Conservation (phyloP, 148 eudicot species). For the Rhododendron molle region DNA sequence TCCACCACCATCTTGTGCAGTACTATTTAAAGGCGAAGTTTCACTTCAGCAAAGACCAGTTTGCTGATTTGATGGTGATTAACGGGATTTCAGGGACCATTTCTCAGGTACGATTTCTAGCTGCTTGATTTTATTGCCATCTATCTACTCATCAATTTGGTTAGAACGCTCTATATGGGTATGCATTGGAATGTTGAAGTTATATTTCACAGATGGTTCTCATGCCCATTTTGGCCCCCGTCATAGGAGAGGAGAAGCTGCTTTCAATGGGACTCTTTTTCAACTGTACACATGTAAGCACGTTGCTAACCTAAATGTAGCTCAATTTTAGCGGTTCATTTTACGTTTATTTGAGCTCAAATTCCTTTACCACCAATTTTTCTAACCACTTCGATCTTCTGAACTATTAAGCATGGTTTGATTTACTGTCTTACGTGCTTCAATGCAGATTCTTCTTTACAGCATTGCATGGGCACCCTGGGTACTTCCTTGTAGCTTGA, state of each 20-base stretch:
- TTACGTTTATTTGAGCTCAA: not conserved
- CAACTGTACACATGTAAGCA: conserved; percentile 49
- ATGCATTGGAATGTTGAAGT: not conserved
- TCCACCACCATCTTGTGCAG: conserved; percentile 32
- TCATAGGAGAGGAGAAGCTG: conserved; percentile 60
- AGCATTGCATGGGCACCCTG: conserved; percentile 62
- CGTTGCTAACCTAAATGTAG: not conserved
- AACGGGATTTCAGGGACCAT: conserved; percentile 53
- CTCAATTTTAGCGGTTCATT: not conserved
- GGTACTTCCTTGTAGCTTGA: conserved; percentile 29
- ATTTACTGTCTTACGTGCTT: not conserved
- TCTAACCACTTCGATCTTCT: not conserved
- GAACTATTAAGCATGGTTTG: not conserved
- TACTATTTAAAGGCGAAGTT: conserved; percentile 77
- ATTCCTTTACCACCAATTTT: not conserved
- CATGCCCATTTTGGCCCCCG: conserved; percentile 72
- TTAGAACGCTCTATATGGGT: not conserved
- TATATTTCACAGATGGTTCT: conserved; percentile 50
- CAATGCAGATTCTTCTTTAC: conserved; percentile 51
- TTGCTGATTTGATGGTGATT: conserved; percentile 75
- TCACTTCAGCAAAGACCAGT: conserved; percentile 79
- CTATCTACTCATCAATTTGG: not conserved
- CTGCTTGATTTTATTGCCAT: not conserved
- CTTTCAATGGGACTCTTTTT: conserved; percentile 61
- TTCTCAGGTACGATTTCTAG: conserved; percentile 51